Evolutionary conservation across 352 stramenopile species (phyloP), one percentile per base, ranked within the genome.

Genomic region (Pythium apleroticum): DNA sequence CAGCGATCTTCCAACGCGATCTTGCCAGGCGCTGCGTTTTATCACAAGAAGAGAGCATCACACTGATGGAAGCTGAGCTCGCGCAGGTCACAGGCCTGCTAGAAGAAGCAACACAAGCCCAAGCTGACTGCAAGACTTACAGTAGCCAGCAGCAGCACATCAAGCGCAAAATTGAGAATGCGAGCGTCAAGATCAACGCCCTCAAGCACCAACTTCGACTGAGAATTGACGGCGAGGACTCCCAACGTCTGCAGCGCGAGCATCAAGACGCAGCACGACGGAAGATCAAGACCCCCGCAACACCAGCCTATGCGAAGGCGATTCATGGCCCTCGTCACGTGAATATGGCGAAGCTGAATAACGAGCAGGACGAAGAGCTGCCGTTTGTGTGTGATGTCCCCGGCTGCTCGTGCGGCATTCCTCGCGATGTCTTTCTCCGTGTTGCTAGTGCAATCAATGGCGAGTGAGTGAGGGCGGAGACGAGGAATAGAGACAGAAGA

Each of bases 141-240:
- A 68, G 66, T 19, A 63, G 63, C 15, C 68, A 77, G 19, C 45
- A 86, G 41, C 74, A 81, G 2, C 25, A 75, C 19, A 35, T 81
- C 52, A 86, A 89, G 53, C 64, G 76, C 20, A 72, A 89, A 39
- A 82, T 85, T 11, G 76, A 89, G 62, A 81, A 81, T 41, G 65
- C 68, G 9, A 75, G 67, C 5, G 68, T 89, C 27, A 80, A 77
- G 45, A 53, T 86, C 55, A 87, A 84, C 17, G 72, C 72, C 3
- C 28, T 77, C n/a, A 57, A 53, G 10, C 49, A 65, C 9, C 52
- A 67, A 15, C 27, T 65, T 0, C 60, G 54, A 27, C 15, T 45
- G n/a, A 33, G 53, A 31, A 58, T 57, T 17, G 35, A 53, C 9
- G 33, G 33, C 20, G 27, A 65, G 11, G 48, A 45, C n/a, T 17